A percentile compares a stretch with the other conserved stretches of the same genome.
Conservation (phyloP, 805 yeast genomes). For the Kazachstania psychrophila region DNA sequence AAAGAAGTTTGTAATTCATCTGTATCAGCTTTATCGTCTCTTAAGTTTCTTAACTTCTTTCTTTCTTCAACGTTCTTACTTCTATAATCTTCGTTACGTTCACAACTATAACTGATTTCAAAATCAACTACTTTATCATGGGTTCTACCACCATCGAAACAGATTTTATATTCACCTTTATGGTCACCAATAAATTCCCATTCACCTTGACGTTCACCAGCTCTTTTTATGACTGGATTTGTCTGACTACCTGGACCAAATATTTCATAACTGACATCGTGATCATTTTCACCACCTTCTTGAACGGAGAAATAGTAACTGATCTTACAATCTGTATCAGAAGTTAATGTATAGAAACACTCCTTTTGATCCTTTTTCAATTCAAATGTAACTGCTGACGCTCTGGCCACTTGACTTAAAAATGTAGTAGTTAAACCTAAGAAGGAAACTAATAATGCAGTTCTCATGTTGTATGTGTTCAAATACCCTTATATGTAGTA, state of each 20-base stretch:
- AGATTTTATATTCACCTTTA: conserved; percentile 77
- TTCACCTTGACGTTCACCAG: conserved; percentile 70
- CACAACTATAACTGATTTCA: conserved; percentile 42
- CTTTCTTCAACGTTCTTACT: conserved; percentile 49
- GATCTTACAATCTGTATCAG: conserved; percentile 59
- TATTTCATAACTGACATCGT: conserved; percentile 24
- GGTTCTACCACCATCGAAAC: conserved; percentile 74
- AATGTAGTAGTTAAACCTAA: not conserved
- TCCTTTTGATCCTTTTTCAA: conserved; percentile 17
- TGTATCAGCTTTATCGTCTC: conserved; percentile 9
- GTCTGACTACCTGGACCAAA: conserved; percentile 23
- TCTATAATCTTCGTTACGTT: conserved; percentile 38
- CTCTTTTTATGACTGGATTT: conserved; percentile 37
- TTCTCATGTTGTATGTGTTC: too few relatives aligned
- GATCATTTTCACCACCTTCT: conserved; percentile 18
- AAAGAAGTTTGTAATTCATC: conserved; percentile 20
- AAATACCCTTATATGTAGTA: too few relatives aligned
- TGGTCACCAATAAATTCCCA: conserved; percentile 56
- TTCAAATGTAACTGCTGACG: conserved; percentile 26
- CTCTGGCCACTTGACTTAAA: not conserved
- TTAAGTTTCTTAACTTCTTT: conserved; percentile 13
- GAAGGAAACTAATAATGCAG: too few relatives aligned
- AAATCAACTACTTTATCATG: conserved; percentile 78
- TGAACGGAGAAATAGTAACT: conserved; percentile 29
- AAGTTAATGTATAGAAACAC: conserved; percentile 22